Evolutionary conservation across 1,284 basidiomycete genomes (phyloP), one percentile per base, ranked within the genome.

Genomic region (Naganishia sp.): DNA sequence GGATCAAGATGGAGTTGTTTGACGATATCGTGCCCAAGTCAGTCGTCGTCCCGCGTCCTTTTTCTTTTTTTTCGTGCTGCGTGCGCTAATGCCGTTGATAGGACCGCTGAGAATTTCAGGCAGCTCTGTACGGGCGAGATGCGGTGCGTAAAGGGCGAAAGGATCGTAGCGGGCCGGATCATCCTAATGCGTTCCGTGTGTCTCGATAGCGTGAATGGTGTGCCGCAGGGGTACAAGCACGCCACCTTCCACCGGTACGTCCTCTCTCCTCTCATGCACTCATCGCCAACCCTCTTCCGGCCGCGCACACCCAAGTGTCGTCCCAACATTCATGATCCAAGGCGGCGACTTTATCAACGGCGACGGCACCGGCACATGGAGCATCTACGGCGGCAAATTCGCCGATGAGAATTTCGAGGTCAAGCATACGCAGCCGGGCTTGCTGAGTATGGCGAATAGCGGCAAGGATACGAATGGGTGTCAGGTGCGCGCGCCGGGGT

Each of bases 71-170:
- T n/a, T n/a, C n/a, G n/a, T n/a, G n/a, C n/a, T n/a, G n/a, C n/a
- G n/a, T n/a, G n/a, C n/a, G n/a, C 21, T 49, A 31, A 31, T 31
- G 47, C 21, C 23, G 15, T 25, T 35, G 25, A 52, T 71, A 92
- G 90, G 75, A 98, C 95, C 0, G 91, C 93, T 1, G 96, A 99
- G 81, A 99, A 99, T 82, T 99, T 99, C 74, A 84, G 95, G 67
- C 94, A 98, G 73, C 82, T 98, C 23, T 98, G 95, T 76, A 98
- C 95, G 0, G 95, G 96, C 39, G 94, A 98, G 81, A 91, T 88
- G 79, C 85, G 92, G 90, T 92, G 66, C 67, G 77, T 72, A 18
- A 51, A 4, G 39, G 60, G 21, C 10, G 21, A 32, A 11, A 17
- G 25, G 31, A 39, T 11, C 13, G 17, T n/a, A 13, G 39, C 23